A percentile compares a stretch with the other conserved stretches of the same genome.
Conservation (phyloP, 352 stramenopile species). For the Aphanomyces stellatus region DNA sequence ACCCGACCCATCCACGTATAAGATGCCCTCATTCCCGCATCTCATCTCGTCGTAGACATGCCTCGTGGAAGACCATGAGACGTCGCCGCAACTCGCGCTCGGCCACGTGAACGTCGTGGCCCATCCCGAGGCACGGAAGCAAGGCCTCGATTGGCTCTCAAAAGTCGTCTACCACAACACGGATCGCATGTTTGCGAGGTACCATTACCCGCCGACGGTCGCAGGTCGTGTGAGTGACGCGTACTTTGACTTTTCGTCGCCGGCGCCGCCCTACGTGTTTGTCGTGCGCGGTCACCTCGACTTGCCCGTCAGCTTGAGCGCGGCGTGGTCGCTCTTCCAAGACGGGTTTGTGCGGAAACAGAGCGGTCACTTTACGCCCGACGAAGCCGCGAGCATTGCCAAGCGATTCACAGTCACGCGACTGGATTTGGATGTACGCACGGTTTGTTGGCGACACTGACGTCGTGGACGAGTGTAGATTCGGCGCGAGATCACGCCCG, state of each 20-base stretch:
- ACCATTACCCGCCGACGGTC: neutral
- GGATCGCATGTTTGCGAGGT: neutral
- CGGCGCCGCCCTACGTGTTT: neutral
- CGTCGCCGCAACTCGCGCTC: neutral
- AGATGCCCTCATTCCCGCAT: too few species aligned
- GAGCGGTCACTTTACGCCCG: too few species aligned
- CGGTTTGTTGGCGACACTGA: too few species aligned
- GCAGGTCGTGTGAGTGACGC: neutral
- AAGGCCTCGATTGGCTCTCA: neutral
- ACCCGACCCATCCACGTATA: too few species aligned
- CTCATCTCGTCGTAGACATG: too few species aligned
- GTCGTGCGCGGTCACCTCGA: neutral
- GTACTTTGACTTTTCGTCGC: neutral
- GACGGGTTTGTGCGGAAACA: neutral
- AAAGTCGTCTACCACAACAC: neutral
- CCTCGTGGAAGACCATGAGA: too few species aligned
- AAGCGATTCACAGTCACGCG: too few species aligned
- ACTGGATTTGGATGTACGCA: too few species aligned
- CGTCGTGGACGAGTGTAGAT: too few species aligned
- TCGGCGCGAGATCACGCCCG: neutral
- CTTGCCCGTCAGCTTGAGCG: neutral
- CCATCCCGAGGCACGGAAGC: neutral
- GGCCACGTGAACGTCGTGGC: neutral
- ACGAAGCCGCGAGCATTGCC: too few species aligned
- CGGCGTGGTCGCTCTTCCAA: neutral